Evolutionary conservation across 1,139 yeast genomes (phyloP).

Genomic region (Geotrichum histeridarum): DNA sequence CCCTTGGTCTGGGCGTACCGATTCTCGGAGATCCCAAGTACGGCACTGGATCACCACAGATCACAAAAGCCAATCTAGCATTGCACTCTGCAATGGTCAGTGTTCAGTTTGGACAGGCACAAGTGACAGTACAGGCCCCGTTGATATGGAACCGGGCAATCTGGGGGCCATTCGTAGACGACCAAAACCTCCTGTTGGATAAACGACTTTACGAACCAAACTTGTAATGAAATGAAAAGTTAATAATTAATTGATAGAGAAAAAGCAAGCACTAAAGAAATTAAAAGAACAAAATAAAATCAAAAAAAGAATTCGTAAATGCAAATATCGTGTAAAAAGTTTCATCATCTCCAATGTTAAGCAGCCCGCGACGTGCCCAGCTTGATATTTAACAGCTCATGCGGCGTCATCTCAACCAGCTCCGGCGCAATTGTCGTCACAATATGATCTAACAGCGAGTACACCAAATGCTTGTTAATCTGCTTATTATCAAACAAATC

Average conservation of each 20-base stretch:
- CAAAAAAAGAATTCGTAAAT: not conserved
- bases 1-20: conserved; percentile 25
- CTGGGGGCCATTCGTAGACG: conserved; percentile 9
- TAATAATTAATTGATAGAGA: not conserved
- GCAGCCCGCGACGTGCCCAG: not conserved
- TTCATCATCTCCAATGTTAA: not conserved
- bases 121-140: conserved; percentile 9
- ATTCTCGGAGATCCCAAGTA: conserved; percentile 28
- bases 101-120: conserved; percentile 3
- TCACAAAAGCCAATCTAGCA: not conserved
- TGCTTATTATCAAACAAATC: conserved; percentile 37
- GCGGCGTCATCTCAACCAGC: conserved; percentile 40
- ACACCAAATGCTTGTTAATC: conserved; percentile 43
- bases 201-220: not conserved
- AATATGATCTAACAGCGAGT: conserved; percentile 40
- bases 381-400: conserved; percentile 26
- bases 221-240: not conserved
- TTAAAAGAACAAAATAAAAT: not conserved
- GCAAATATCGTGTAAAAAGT: not conserved
- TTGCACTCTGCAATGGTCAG: conserved; percentile 14
- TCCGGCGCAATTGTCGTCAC: conserved; percentile 42
- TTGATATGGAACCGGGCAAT: conserved; percentile 6
- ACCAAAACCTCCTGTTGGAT: conserved; percentile 1
- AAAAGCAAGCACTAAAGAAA: not conserved
- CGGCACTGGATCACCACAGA: not conserved